Percentiles rank a stretch among this genome's conserved stretches.
These are phyloP conservation scores for Chionographis japonica DNA, from an alignment of 106 monocot species.

Conservation along the genomic window DNA sequence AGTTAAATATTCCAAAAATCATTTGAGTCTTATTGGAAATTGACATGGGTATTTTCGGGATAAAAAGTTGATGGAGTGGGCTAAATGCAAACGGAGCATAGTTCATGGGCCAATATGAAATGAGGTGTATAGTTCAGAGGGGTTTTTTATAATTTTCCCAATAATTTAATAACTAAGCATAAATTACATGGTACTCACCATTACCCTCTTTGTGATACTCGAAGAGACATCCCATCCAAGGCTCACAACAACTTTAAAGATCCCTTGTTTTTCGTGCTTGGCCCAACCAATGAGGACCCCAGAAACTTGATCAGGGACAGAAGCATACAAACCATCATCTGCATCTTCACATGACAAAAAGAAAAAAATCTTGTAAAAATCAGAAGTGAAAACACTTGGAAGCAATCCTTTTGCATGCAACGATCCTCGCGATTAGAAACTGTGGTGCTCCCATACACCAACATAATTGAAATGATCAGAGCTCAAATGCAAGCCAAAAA, in stretches of 20 bases:
- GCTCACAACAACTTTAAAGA: slow-evolving; percentile 36
- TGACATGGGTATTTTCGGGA: no score
- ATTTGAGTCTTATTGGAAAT: no score
- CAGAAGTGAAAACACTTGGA: not conserved
- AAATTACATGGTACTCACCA: slow-evolving; percentile 28
- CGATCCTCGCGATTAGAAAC: no score
- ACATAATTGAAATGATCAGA: no score
- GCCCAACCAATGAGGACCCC: slow-evolving; percentile 71
- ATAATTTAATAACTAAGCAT: not conserved
- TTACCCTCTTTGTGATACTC: slow-evolving; percentile 18
- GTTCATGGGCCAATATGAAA: no score
- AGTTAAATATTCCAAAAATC: no score
- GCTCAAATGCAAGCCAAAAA: not conserved
- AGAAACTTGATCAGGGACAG: slow-evolving; percentile 48
- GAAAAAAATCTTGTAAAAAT: not conserved
- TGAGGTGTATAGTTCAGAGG: no score
- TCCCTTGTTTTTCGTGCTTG: slow-evolving; percentile 28
- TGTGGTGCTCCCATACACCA: no score
- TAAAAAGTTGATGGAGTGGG: no score
- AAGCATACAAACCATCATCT: slow-evolving; percentile 32
- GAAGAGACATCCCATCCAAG: slow-evolving; percentile 51
- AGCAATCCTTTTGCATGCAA: no score
- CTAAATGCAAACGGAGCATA: no score
- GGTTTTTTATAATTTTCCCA: not conserved
- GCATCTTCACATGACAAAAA: slow-evolving; percentile 1